Conservation (phyloP, 2,329 filamentous ascomycete genomes). For the Herpotrichia juniperi region DNA sequence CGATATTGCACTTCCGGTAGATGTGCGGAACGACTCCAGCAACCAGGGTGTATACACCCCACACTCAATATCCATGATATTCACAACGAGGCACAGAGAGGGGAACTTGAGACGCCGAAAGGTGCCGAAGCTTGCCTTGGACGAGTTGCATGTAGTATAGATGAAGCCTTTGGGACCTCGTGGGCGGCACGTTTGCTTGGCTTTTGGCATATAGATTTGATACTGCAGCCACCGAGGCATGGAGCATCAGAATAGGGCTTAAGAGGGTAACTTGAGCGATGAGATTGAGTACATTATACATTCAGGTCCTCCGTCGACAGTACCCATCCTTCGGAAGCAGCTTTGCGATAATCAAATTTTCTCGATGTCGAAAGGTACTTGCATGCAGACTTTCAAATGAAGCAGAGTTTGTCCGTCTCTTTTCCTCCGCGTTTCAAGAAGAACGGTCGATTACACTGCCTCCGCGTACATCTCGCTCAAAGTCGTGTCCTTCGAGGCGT, state of each 20-base stretch:
- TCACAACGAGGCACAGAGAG: not conserved
- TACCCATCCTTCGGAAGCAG: not conserved
- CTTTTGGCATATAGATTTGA: not conserved
- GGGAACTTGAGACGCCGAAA: conserved; percentile 6
- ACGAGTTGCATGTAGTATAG: not conserved
- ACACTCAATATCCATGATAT: not conserved
- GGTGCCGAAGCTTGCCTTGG: conserved; percentile 3
- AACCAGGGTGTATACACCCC: conserved; percentile 9
- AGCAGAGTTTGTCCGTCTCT: too few species aligned
- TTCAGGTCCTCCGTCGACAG: not conserved
- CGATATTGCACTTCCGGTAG: conserved; percentile 23
- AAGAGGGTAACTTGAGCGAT: not conserved
- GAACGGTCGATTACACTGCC: conserved; percentile 3
- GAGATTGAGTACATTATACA: not conserved
- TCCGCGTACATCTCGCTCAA: conserved; percentile 14
- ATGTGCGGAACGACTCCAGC: conserved; percentile 14
- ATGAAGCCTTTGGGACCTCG: not conserved
- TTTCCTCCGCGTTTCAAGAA: too few species aligned
- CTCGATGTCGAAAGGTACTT: not conserved
- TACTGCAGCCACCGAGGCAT: not conserved
- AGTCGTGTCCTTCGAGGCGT: conserved; percentile 17
- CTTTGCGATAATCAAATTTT: not conserved
- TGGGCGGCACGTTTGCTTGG: not conserved
- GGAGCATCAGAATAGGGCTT: not conserved
- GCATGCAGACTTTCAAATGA: not conserved